A percentile compares a stretch with the other conserved stretches of the same genome.
phyloP scores from a whole-genome alignment of 192 early-diverging fungal species.

The Endogone sp. region DNA sequence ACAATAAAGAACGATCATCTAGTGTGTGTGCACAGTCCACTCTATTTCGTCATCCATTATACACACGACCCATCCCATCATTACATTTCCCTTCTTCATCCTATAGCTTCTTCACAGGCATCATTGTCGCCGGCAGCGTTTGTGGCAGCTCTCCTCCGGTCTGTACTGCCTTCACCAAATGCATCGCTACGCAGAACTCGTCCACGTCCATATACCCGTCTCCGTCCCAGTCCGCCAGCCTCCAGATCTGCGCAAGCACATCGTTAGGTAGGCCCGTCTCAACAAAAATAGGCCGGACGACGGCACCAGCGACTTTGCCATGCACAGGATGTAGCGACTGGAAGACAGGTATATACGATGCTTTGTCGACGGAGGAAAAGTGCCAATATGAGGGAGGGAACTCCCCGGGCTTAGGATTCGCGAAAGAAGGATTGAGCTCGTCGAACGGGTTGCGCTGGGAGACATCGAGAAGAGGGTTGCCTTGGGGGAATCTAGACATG shows the following conservation, averaged over 20 bases:
- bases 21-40: too few relatives aligned
- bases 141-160: slow-evolving; percentile 44
- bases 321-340: slow-evolving; percentile 45
- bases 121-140: slow-evolving; percentile 39
- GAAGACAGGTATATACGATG: slow-evolving; percentile 43
- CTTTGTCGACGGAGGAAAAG: slow-evolving; percentile 49
- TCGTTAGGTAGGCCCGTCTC: slow-evolving; percentile 63
- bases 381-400: slow-evolving; percentile 49
- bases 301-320: slow-evolving; percentile 50
- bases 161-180: slow-evolving; percentile 45
- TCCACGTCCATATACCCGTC: slow-evolving; percentile 82
- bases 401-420: slow-evolving; percentile 10
- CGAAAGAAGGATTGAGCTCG: background rate
- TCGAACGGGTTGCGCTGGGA: slow-evolving; percentile 53
- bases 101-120: slow-evolving; percentile 30
- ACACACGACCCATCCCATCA: too few relatives aligned
- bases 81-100: too few relatives aligned
- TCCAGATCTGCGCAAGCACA: slow-evolving; percentile 69
- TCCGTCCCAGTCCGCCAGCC: slow-evolving; percentile 70
- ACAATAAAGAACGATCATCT: too few relatives aligned
- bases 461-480: slow-evolving; percentile 70
- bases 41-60: too few relatives aligned
- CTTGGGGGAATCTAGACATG: slow-evolving; percentile 70
- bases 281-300: slow-evolving; percentile 53
- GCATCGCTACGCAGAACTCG: slow-evolving; percentile 84